Evolutionary conservation across 192 early-diverging fungal species (phyloP).

Genomic region (Dispira parvispora): DNA sequence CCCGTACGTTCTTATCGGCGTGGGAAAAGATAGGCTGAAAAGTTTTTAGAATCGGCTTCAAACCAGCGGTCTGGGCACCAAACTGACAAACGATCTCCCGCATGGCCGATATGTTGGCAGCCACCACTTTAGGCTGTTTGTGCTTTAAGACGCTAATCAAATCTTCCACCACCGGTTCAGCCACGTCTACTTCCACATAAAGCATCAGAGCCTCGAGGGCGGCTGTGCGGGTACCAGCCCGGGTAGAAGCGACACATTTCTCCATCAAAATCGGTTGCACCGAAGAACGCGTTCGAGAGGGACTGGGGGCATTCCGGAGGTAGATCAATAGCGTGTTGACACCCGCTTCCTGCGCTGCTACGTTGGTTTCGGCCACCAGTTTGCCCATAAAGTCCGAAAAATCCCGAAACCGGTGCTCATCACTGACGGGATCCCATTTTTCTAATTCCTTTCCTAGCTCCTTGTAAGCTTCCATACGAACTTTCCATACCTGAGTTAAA

Average conservation of each 20-base stretch:
- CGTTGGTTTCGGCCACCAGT: slow-evolving; percentile 73
- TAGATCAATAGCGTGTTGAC: slow-evolving; percentile 56
- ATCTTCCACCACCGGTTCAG: slow-evolving; percentile 68
- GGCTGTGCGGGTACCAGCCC: slow-evolving; percentile 60
- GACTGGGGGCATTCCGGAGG: slow-evolving; percentile 65
- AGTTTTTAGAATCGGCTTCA: slow-evolving; percentile 75
- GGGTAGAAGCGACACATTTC: slow-evolving; percentile 71
- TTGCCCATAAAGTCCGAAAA: slow-evolving; percentile 61
- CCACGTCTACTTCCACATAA: slow-evolving; percentile 75
- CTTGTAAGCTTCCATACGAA: slow-evolving; percentile 66
- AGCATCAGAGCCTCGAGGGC: slow-evolving; percentile 66
- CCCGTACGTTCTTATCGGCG: slow-evolving; percentile 79
- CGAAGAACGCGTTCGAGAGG: slow-evolving; percentile 45
- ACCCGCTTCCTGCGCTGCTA: slow-evolving; percentile 79
- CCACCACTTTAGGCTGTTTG: slow-evolving; percentile 86
- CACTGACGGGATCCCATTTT: slow-evolving; percentile 37
- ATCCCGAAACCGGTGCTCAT: slow-evolving; percentile 43
- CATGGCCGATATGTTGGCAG: slow-evolving; percentile 43
- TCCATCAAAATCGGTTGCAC: slow-evolving; percentile 63
- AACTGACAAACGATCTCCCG: slow-evolving; percentile 51
- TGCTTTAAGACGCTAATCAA: slow-evolving; percentile 57
- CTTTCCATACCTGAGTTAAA: slow-evolving; percentile 72
- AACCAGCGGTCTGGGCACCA: slow-evolving; percentile 58
- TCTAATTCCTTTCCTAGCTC: slow-evolving; percentile 56
- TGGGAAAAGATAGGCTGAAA: slow-evolving; percentile 85